Percentiles rank a stretch among this genome's conserved stretches.
These are phyloP conservation scores for Usnea hakonensis DNA, from an alignment of 495 filamentous ascomycete genomes.

Conservation along the genomic window DNA sequence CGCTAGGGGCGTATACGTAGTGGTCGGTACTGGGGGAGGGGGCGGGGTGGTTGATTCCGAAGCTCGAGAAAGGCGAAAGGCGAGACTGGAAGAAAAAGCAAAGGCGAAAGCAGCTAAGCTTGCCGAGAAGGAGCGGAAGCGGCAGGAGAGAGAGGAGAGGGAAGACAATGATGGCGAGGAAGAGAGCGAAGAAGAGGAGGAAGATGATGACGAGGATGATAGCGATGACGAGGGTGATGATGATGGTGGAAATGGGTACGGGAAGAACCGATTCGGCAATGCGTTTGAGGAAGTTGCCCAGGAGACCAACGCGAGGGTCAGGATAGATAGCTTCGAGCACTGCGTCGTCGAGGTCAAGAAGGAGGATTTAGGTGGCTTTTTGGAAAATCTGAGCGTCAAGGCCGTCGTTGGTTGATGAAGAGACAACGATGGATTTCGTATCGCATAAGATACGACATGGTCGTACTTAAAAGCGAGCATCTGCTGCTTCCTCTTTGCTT, in stretches of 20 bases:
- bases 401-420: slow-evolving; percentile 65
- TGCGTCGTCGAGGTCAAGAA: slow-evolving; percentile 95
- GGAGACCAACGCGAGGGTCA: slow-evolving; percentile 80
- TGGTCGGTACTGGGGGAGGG: slow-evolving; percentile 81
- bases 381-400: slow-evolving; percentile 87
- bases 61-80: slow-evolving; percentile 52
- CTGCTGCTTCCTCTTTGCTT: background rate
- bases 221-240: slow-evolving; percentile 52
- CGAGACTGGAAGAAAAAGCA: slow-evolving; percentile 50
- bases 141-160: slow-evolving; percentile 34
- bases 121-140: slow-evolving; percentile 55
- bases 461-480: slow-evolving; percentile 11
- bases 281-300: slow-evolving; percentile 93
- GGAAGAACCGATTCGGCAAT: slow-evolving; percentile 81
- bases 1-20: slow-evolving; percentile 76
- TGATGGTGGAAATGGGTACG: slow-evolving; percentile 56
- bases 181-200: slow-evolving; percentile 42
- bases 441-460: background rate
- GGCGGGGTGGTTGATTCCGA: slow-evolving; percentile 60
- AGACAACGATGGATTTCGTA: background rate
- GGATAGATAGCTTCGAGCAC: slow-evolving; percentile 95
- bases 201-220: slow-evolving; percentile 45
- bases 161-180: slow-evolving; percentile 47
- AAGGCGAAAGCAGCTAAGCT: slow-evolving; percentile 55
- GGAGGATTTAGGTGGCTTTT: slow-evolving; percentile 84